Evolutionary conservation across 148 eudicot species (phyloP).

Genomic region (Amaranthus palmeri): DNA sequence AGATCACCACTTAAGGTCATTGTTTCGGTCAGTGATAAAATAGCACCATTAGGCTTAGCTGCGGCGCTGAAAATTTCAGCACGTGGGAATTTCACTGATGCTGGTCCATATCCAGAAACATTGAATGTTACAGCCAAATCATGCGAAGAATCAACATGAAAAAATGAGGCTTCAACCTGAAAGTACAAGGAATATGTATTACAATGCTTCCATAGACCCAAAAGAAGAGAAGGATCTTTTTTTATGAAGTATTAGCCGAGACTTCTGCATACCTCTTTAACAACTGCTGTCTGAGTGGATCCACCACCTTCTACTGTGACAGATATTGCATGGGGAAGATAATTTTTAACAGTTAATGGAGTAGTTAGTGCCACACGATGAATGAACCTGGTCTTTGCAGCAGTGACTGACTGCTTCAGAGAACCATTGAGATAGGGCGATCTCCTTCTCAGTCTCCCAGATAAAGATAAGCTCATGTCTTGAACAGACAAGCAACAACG

Average conservation of each 20-base stretch:
- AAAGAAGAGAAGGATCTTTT: slow-evolving; percentile 4
- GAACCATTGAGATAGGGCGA: slow-evolving; percentile 26
- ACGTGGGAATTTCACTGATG: slow-evolving; percentile 70
- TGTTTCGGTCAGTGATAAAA: slow-evolving; percentile 66
- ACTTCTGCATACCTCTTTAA: slow-evolving; percentile 56
- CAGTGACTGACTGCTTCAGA: slow-evolving; percentile 31
- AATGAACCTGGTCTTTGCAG: slow-evolving; percentile 49
- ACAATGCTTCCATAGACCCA: background rate
- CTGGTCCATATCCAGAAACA: slow-evolving; percentile 61
- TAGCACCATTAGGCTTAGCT: slow-evolving; percentile 70
- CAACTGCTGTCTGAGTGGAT: slow-evolving; percentile 42
- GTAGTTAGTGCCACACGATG: slow-evolving; percentile 62
- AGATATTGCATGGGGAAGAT: slow-evolving; percentile 64
- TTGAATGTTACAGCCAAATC: slow-evolving; percentile 62
- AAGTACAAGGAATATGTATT: slow-evolving; percentile 9
- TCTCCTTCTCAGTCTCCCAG: slow-evolving; percentile 33
- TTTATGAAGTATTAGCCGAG: background rate
- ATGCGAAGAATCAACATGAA: slow-evolving; percentile 88
- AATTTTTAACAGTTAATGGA: slow-evolving; percentile 73
- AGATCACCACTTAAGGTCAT: slow-evolving; percentile 47
- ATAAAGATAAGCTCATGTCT: slow-evolving; percentile 53
- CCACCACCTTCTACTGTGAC: slow-evolving; percentile 78
- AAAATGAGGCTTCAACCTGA: slow-evolving; percentile 84
- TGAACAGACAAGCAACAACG: slow-evolving; percentile 90
- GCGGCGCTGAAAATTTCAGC: slow-evolving; percentile 66